Percentiles rank a stretch among this genome's conserved stretches.
phyloP scores from a whole-genome alignment of 345 rosid species.

The Salix exigua region DNA sequence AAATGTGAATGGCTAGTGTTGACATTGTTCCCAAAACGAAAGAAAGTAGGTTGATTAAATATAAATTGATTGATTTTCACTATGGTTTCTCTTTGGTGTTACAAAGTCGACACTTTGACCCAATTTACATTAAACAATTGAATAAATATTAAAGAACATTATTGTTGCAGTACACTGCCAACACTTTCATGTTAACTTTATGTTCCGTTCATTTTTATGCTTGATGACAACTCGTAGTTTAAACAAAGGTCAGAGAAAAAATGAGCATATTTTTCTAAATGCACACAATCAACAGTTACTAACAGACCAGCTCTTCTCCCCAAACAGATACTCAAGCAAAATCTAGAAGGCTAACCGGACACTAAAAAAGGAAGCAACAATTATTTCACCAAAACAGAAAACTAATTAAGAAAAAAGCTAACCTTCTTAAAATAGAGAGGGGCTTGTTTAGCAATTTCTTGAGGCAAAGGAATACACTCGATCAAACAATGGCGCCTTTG shows the following conservation, averaged over 20 bases:
- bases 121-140: not conserved
- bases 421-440: slow-evolving; percentile 88
- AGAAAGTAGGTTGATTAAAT: not conserved
- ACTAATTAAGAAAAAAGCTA: slow-evolving; percentile 5
- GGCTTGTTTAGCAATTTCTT: slow-evolving; percentile 64
- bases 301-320: not conserved
- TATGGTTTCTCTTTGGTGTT: not conserved
- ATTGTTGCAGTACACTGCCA: not conserved
- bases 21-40: not conserved
- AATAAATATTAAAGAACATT: not conserved
- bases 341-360: not conserved
- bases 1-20: not conserved
- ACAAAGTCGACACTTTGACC: not conserved
- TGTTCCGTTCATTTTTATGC: too few species aligned
- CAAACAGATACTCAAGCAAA: not conserved
- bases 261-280: not conserved
- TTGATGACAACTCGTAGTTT: not conserved
- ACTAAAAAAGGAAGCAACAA: slow-evolving; percentile 4
- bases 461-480: slow-evolving; percentile 79
- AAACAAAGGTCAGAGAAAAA: too few species aligned
- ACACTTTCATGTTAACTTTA: too few species aligned
- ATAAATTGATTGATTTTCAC: not conserved
- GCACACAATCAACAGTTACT: not conserved
- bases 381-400: not conserved
- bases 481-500: slow-evolving; percentile 84